These are phyloP conservation scores for Candida michaelii DNA, from an alignment of 805 yeast species.

Conservation along the genomic window DNA sequence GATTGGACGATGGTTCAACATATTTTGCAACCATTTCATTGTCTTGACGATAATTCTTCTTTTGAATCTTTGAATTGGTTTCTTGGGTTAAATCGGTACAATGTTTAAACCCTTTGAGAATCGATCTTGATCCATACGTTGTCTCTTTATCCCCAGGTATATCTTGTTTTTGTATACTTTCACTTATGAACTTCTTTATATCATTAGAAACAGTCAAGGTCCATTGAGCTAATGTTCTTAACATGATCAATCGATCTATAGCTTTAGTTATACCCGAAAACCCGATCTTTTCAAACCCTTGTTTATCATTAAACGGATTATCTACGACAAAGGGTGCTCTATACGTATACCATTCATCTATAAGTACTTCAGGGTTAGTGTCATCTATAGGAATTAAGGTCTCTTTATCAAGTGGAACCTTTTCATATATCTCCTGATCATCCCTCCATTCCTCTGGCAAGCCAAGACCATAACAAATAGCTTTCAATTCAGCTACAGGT, in stretches of 20 bases:
- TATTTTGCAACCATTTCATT: conserved; percentile 23
- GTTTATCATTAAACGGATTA: conserved; percentile 21
- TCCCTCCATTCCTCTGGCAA: conserved; percentile 42
- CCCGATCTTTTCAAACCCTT: conserved; percentile 33
- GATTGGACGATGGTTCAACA: conserved; percentile 41
- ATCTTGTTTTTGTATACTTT: conserved; percentile 29
- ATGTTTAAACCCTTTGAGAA: conserved; percentile 35
- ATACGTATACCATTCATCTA: conserved; percentile 11
- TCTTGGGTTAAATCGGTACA: conserved; percentile 31
- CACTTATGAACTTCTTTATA: conserved; percentile 26
- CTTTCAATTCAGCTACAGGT: conserved; percentile 36
- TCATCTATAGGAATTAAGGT: conserved; percentile 9
- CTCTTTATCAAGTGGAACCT: conserved; percentile 6
- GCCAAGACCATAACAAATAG: conserved; percentile 27
- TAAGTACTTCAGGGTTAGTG: conserved; percentile 11
- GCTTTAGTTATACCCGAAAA: conserved; percentile 32
- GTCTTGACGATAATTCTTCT: conserved; percentile 22
- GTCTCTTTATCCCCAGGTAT: conserved; percentile 41
- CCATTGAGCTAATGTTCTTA: conserved; percentile 40
- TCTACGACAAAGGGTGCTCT: conserved; percentile 9
- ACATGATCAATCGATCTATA: conserved; percentile 32
- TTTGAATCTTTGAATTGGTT: conserved; percentile 29
- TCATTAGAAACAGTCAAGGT: conserved; percentile 30
- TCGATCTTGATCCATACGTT: conserved; percentile 33
- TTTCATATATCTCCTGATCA: conserved; percentile 11